Evolutionary conservation across 768 basidiomycete genomes (phyloP).

Genomic region (Agrocybe chaxingu): DNA sequence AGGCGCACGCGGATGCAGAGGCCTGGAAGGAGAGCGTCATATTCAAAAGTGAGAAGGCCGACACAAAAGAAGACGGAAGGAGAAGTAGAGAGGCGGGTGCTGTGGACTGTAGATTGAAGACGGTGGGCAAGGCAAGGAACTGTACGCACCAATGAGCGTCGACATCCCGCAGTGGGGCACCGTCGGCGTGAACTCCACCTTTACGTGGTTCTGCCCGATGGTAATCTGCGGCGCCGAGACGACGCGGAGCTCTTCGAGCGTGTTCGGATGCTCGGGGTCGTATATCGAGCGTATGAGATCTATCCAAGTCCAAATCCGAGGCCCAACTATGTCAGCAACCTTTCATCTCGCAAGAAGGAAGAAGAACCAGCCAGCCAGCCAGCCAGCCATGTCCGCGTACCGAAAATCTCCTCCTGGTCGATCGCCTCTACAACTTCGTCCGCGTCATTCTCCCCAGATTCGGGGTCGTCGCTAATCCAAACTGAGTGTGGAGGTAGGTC

Average conservation of each 20-base stretch:
- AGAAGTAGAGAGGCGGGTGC: too few species aligned
- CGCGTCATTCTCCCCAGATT: conserved; percentile 40
- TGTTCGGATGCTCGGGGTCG: conserved; percentile 94
- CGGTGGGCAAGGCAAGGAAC: too few species aligned
- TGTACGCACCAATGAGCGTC: conserved; percentile 79
- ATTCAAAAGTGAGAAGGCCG: too few species aligned
- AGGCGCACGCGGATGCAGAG: conserved; percentile 95
- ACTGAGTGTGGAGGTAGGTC: conserved; percentile 46
- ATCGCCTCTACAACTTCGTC: conserved; percentile 63
- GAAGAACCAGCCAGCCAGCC: neutral
- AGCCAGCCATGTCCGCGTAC: conserved; percentile 36
- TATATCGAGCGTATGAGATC: conserved; percentile 90
- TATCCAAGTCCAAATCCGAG: conserved; percentile 22
- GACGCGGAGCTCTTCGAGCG: conserved; percentile 91
- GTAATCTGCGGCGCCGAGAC: conserved; percentile 86
- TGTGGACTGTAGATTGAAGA: too few species aligned
- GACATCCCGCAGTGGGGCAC: conserved; percentile 98
- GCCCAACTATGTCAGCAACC: too few species aligned
- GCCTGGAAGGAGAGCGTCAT: conserved; percentile 41
- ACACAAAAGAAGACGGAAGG: too few species aligned
- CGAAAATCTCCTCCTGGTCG: conserved; percentile 91
- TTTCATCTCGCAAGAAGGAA: neutral
- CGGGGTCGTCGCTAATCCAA: conserved; percentile 53
- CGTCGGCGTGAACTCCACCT: conserved; percentile 94
- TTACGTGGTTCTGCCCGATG: conserved; percentile 57